Conservation (phyloP, 768 basidiomycete genomes). For the Chalciporus pseudorubinellus region DNA sequence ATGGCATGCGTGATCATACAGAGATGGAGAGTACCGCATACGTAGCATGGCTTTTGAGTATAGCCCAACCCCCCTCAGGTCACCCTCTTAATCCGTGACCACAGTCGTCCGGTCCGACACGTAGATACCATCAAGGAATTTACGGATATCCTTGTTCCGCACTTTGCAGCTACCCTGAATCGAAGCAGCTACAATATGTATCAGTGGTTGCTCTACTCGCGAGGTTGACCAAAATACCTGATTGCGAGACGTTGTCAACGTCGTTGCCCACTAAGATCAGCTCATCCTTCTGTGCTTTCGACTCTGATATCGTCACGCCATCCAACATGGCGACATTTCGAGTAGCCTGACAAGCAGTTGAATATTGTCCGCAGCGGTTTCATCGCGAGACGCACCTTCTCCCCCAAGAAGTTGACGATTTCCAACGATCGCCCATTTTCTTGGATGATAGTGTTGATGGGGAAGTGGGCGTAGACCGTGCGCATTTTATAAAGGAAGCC, state of each 20-base stretch:
- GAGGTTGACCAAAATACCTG: slow-evolving; percentile 48
- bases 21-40: slow-evolving; percentile 21
- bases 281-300: slow-evolving; percentile 92
- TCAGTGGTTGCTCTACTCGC: slow-evolving; percentile 1
- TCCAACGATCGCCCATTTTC: slow-evolving; percentile 69
- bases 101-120: slow-evolving; percentile 77
- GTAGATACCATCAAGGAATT: slow-evolving; percentile 95
- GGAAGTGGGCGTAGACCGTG: slow-evolving; percentile 99
- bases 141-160: slow-evolving; percentile 99
- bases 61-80: slow-evolving; percentile 8
- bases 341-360: slow-evolving; percentile 57
- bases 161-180: slow-evolving; percentile 97
- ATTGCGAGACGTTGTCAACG: slow-evolving; percentile 96
- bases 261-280: slow-evolving; percentile 93
- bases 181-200: slow-evolving; percentile 65
- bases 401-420: slow-evolving; percentile 94
- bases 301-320: slow-evolving; percentile 83
- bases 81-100: slow-evolving; percentile 39
- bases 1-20: slow-evolving; percentile 31
- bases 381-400: slow-evolving; percentile 61
- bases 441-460: slow-evolving; percentile 97
- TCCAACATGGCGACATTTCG: slow-evolving; percentile 90
- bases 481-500: slow-evolving; percentile 99
- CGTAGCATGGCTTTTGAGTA: slow-evolving; percentile 17
- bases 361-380: neutral